Percentiles rank a stretch among this genome's conserved stretches.
Evolutionary conservation across 176 grass and related monocot species (phyloP).

Genomic region (Miscanthus lutarioriparius): DNA sequence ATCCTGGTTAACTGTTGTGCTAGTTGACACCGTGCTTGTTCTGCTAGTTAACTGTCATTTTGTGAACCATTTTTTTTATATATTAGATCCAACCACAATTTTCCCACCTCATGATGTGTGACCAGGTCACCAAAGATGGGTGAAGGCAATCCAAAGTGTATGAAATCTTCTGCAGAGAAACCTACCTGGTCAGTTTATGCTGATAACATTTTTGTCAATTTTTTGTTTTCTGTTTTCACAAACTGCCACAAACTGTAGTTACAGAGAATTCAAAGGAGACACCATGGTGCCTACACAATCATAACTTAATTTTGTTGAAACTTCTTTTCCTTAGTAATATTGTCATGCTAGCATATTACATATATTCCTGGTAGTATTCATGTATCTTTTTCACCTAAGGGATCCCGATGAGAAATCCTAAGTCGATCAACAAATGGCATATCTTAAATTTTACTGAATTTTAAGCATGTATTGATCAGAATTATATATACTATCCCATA

Average conservation of each 20-base stretch:
- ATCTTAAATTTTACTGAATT: constrained; percentile 66
- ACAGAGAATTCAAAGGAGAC: too few relatives aligned
- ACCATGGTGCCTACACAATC: too few relatives aligned
- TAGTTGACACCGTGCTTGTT: not conserved
- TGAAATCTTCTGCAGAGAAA: constrained; percentile 76
- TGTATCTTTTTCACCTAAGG: constrained; percentile 91
- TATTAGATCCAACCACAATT: constrained; percentile 1
- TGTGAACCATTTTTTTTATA: constrained; percentile 12
- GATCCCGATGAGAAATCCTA: constrained; percentile 29
- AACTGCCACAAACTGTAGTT: too few relatives aligned
- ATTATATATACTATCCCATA: too few relatives aligned
- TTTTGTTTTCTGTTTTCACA: too few relatives aligned
- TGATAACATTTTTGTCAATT: too few relatives aligned
- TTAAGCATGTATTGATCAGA: too few relatives aligned
- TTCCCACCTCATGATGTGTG: constrained; percentile 19
- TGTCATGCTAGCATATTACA: too few relatives aligned
- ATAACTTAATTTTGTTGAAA: too few relatives aligned
- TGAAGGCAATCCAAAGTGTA: constrained; percentile 59
- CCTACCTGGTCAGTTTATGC: too few relatives aligned
- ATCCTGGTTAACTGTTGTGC: constrained; percentile 1
- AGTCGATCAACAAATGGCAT: constrained; percentile 1
- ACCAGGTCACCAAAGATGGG: constrained; percentile 60
- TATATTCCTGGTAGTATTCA: too few relatives aligned
- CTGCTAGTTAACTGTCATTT: not conserved
- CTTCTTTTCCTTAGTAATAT: too few relatives aligned